Evolutionary conservation across 441 rosid species (phyloP).

Genomic region (Daphne laureola): DNA sequence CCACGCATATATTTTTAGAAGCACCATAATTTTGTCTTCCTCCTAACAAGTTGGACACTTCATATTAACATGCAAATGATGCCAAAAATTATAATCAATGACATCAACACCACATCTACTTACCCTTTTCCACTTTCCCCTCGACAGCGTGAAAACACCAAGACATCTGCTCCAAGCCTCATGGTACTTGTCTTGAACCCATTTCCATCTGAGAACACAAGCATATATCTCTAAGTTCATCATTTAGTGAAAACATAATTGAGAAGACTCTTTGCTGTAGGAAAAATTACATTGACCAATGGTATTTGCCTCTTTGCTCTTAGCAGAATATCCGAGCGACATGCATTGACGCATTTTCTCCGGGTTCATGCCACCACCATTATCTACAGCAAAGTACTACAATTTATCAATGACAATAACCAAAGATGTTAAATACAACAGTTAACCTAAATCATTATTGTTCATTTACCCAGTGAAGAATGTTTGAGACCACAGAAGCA

Average conservation of each 20-base stretch:
- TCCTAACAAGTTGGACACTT: too few relatives aligned
- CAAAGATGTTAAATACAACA: background rate
- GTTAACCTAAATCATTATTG: background rate
- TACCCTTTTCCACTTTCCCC: constrained; percentile 68
- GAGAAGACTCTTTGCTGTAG: background rate
- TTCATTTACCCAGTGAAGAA: too few relatives aligned
- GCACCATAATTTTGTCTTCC: too few relatives aligned
- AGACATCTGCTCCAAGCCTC: constrained; percentile 99
- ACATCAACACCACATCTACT: background rate
- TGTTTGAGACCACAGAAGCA: too few relatives aligned
- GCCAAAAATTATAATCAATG: too few relatives aligned
- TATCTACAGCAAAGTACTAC: constrained; percentile 37
- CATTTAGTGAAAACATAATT: background rate
- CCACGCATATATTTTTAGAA: too few relatives aligned
- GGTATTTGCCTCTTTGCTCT: constrained; percentile 77
- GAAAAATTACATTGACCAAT: constrained; percentile 73
- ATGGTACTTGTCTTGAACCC: constrained; percentile 98
- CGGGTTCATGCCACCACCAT: constrained; percentile 96
- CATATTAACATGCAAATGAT: too few relatives aligned
- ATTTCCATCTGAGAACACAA: constrained; percentile 63
- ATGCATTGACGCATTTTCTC: constrained; percentile 81
- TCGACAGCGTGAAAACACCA: constrained; percentile 77
- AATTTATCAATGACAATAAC: too few relatives aligned
- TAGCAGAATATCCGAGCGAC: constrained; percentile 91
- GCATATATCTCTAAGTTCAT: constrained; percentile 9